Percentiles rank a stretch among this genome's conserved stretches.
These are phyloP conservation scores for Aeschynomene evenia DNA, from an alignment of 306 rosid genomes.

Conservation along the genomic window DNA sequence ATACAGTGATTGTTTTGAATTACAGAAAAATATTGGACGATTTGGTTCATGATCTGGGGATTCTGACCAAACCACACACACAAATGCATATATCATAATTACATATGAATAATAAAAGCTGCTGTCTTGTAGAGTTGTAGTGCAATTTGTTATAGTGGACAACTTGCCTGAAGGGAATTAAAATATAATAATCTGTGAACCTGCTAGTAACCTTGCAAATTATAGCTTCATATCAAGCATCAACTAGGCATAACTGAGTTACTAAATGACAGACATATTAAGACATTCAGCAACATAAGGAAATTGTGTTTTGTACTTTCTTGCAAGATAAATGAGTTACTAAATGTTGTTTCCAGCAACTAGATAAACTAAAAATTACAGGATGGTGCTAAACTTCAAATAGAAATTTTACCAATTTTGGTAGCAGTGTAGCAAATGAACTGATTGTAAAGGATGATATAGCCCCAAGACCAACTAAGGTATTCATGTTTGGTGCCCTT, in stretches of 20 bases:
- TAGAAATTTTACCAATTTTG: slow-evolving; percentile 68
- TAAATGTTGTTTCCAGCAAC: slow-evolving; percentile 17
- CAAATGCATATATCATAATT: not conserved
- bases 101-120: not conserved
- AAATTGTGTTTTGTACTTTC: slow-evolving; percentile 7
- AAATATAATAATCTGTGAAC: not conserved
- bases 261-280: not conserved
- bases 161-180: not conserved
- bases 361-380: slow-evolving; percentile 31
- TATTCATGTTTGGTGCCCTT: slow-evolving; percentile 92
- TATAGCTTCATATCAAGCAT: not conserved
- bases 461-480: slow-evolving; percentile 97
- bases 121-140: not conserved
- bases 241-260: not conserved
- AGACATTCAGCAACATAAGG: not conserved
- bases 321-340: slow-evolving; percentile 1
- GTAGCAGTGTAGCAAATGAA: slow-evolving; percentile 73
- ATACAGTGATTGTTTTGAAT: not conserved
- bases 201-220: not conserved
- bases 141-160: not conserved
- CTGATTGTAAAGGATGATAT: slow-evolving; percentile 96
- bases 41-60: not conserved
- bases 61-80: not conserved
- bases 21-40: not conserved
- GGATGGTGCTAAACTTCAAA: slow-evolving; percentile 27